Evolutionary conservation across 345 rosid species (phyloP).

Genomic region (Cardiospermum halicacabum): DNA sequence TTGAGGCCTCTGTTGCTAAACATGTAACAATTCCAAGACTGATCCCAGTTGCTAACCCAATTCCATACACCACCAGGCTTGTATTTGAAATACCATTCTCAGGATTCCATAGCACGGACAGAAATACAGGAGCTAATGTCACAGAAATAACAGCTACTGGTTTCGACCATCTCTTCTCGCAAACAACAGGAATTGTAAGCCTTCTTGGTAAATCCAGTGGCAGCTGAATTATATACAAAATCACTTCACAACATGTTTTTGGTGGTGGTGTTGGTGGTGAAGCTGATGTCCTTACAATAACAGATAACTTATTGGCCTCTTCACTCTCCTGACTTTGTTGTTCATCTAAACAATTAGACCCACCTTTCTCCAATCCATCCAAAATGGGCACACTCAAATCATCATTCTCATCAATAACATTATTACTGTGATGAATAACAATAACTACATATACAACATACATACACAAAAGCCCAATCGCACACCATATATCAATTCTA

Average conservation of each 20-base stretch:
- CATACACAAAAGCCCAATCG: conserved; percentile 49
- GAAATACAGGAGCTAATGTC: conserved; percentile 60
- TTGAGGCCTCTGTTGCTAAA: conserved; percentile 41
- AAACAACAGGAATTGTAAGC: conserved; percentile 73
- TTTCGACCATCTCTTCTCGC: conserved; percentile 69
- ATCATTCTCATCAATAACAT: conserved; percentile 1
- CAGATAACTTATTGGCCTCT: conserved; percentile 22
- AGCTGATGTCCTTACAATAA: conserved; percentile 20
- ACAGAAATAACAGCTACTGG: conserved; percentile 61
- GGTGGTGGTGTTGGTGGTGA: no score
- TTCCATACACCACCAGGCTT: conserved; percentile 34
- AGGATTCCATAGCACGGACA: conserved; percentile 47
- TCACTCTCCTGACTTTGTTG: conserved; percentile 25
- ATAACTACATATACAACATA: conserved; percentile 55
- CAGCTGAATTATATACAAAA: conserved; percentile 40
- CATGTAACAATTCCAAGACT: conserved; percentile 49
- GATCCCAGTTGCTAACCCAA: conserved; percentile 41
- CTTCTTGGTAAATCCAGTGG: conserved; percentile 77
- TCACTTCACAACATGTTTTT: conserved; percentile 20
- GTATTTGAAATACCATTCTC: conserved; percentile 21
- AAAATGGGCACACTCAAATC: conserved; percentile 39
- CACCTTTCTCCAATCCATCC: conserved; percentile 25
- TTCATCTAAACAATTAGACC: conserved; percentile 23
- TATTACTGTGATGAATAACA: conserved; percentile 28
- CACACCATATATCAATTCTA: conserved; percentile 54